Conservation (phyloP, 2,329 filamentous ascomycete species). For the Aspergillus oerlinghausenensis region DNA sequence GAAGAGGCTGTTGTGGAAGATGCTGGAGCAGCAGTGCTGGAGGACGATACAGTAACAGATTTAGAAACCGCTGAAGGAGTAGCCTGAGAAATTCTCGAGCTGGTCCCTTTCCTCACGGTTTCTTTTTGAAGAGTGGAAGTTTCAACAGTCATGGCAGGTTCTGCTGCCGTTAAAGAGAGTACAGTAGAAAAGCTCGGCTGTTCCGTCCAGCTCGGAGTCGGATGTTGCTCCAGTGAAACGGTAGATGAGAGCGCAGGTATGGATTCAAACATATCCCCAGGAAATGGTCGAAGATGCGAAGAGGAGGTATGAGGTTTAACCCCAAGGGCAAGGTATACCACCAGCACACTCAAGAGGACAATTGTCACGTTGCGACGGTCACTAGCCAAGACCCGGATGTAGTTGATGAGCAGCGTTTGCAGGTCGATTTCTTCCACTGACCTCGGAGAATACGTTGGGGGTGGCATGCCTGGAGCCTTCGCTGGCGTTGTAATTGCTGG, state of each 20-base stretch:
- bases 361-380: conserved; percentile 53
- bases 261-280: conserved; percentile 10
- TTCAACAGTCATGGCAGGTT: neutral
- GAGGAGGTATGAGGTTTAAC: conserved; percentile 1
- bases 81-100: neutral
- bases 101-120: neutral
- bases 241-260: neutral
- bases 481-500: conserved; percentile 1
- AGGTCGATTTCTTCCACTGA: conserved; percentile 45
- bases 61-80: neutral
- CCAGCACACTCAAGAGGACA: conserved; percentile 40
- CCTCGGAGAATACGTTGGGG: conserved; percentile 2
- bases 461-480: neutral
- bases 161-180: neutral
- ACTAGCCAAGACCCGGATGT: conserved; percentile 47
- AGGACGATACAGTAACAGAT: neutral
- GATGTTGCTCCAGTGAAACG: conserved; percentile 4
- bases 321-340: conserved; percentile 38
- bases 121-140: neutral
- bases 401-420: conserved; percentile 49
- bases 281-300: conserved; percentile 13
- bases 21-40: neutral
- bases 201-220: neutral
- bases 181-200: neutral
- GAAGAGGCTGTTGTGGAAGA: neutral